Evolutionary conservation across 805 yeast genomes (phyloP), one percentile per base, ranked within the genome.

Genomic region (Henningerozyma blattae): DNA sequence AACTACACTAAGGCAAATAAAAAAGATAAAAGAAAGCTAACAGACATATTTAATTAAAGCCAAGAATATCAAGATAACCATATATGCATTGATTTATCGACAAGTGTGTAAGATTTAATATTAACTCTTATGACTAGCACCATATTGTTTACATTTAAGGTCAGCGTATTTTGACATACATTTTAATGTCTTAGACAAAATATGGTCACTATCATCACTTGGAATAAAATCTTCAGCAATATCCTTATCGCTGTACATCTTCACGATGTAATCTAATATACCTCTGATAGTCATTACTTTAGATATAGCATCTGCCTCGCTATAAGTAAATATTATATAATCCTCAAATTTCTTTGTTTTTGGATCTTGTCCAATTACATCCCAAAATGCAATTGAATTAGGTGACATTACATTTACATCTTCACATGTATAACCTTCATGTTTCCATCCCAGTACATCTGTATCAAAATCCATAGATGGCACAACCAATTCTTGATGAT

Each of bases 301-400:
- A 19, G 58, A 58, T 34, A 52, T 59, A 4, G 51, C 32, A 36
- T 61, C 65, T 1, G 64, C 53, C 34, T 62, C 65, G 32, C 15
- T 24, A 24, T 10, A 24, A 8, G n/a, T 8, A 15, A 24, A 24
- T 5, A 24, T 12, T n/a, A 24, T 8, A 36, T 56, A 50, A 43
- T 64, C 69, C 15, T 56, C 50, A 37, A 18, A 39, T 18, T 22
- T 10, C 22, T 32, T 30, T 9, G 43, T 42, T 28, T 31, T 28
- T 8, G 38, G 30, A 25, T 39, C 38, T 30, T 35, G 41, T 7
- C 27, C 18, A 18, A 35, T 33, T 12, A 39, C 37, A 13, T 34
- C 39, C 45, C 45, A 42, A 22, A 27, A 33, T 10, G 30, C 32
- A 15, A 37, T 39, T 16, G 40, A 33, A 28, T 36, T 39, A 12